Percentiles rank a stretch among this genome's conserved stretches.
These are phyloP conservation scores for Paraphaeosphaeria sporulosa DNA, from an alignment of 2,329 filamentous ascomycete species.

Conservation along the genomic window DNA sequence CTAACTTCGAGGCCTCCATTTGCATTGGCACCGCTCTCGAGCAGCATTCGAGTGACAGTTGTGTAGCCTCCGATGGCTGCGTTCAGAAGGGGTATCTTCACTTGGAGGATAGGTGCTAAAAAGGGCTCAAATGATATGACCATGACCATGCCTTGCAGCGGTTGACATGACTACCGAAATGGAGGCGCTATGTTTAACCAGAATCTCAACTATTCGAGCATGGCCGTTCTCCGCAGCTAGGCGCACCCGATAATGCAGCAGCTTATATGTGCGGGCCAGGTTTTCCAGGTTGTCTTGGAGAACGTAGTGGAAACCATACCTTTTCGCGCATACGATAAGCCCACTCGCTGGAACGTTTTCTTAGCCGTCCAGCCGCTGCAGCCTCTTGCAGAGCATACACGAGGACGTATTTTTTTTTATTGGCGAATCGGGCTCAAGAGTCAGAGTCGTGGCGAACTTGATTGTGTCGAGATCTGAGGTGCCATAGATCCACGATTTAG, in stretches of 20 bases:
- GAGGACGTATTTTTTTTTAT: neutral
- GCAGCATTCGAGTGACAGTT: conserved; percentile 1
- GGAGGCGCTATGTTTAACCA: neutral
- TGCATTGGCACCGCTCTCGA: neutral
- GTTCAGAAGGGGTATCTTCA: conserved; percentile 1
- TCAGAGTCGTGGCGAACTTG: neutral
- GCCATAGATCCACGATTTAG: neutral
- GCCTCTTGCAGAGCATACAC: neutral
- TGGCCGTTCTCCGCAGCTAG: neutral
- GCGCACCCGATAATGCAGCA: neutral
- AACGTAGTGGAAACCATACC: neutral
- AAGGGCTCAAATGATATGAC: neutral
- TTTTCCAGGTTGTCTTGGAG: neutral
- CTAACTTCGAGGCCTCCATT: neutral
- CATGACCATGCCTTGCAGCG: conserved; percentile 1
- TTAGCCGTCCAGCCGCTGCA: conserved; percentile 1
- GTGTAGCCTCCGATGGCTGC: conserved; percentile 2
- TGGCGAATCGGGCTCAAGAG: neutral
- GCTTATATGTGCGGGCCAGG: neutral
- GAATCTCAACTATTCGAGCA: neutral
- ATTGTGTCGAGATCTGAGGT: conserved; percentile 1
- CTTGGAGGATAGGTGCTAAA: neutral
- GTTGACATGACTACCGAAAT: conserved; percentile 2
- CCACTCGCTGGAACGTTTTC: neutral
- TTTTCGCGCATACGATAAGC: neutral